Evolutionary conservation across 164 flowering plant species (phyloP).

Genomic region (Magnolia officinalis): DNA sequence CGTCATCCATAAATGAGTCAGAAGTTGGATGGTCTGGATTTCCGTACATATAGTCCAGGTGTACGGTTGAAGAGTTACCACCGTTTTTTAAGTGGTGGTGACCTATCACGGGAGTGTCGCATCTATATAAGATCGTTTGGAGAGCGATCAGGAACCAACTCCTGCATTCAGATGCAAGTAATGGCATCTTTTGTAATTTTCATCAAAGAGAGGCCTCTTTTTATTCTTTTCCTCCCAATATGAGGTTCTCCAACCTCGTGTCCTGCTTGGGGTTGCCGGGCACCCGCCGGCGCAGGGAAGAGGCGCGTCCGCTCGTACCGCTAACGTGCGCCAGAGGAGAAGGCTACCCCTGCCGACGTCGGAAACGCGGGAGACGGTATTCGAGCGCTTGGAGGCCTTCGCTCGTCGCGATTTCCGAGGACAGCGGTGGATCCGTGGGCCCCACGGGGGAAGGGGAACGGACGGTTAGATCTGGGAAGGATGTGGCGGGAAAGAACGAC

Average conservation of each 20-base stretch:
- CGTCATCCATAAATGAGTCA: too few relatives aligned
- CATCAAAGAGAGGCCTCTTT: not conserved
- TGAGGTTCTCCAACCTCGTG: not conserved
- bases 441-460: not conserved
- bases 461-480: conserved; percentile 1
- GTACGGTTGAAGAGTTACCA: too few relatives aligned
- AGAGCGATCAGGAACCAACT: too few relatives aligned
- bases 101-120: too few relatives aligned
- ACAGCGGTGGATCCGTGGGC: not conserved
- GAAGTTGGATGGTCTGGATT: too few relatives aligned
- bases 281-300: not conserved
- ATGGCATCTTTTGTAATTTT: not conserved
- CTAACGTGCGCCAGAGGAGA: not conserved
- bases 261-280: conserved; percentile 1
- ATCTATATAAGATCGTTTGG: too few relatives aligned
- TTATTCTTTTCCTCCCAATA: not conserved
- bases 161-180: too few relatives aligned
- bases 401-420: conserved; percentile 4
- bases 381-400: not conserved
- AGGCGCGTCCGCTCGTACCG: not conserved
- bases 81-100: too few relatives aligned
- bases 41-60: too few relatives aligned
- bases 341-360: not conserved
- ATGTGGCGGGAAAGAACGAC: not conserved
- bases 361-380: not conserved